Evolutionary conservation across 108 stramenopile genomes (phyloP).

Genomic region (Schizochytrium sp.): DNA sequence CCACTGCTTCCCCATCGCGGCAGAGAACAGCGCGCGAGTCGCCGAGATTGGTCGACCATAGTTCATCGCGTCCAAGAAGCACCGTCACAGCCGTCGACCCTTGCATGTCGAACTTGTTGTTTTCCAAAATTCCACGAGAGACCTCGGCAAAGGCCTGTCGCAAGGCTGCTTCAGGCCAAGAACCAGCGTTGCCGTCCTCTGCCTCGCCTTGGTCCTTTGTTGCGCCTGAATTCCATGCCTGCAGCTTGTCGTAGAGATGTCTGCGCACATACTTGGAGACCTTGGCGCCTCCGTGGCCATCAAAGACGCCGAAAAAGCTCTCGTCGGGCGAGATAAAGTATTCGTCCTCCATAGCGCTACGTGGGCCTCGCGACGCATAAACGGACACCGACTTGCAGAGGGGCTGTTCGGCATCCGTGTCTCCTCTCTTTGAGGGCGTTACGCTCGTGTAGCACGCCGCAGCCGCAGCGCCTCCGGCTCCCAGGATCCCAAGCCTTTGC

Average conservation of each 20-base stretch:
- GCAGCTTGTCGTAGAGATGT: conserved; percentile 62
- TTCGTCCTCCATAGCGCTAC: conserved; percentile 14
- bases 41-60: conserved; percentile 84
- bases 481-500: not conserved
- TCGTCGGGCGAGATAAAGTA: not conserved
- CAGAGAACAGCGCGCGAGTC: conserved; percentile 80
- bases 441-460: not conserved
- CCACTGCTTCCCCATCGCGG: conserved; percentile 32
- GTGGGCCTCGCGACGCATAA: not conserved
- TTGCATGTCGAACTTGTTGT: conserved; percentile 56
- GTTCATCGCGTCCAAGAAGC: conserved; percentile 63
- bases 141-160: conserved; percentile 33
- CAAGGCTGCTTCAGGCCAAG: conserved; percentile 67
- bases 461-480: not conserved
- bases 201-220: conserved; percentile 50
- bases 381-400: conserved; percentile 18
- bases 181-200: conserved; percentile 26
- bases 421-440: not conserved
- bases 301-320: conserved; percentile 19
- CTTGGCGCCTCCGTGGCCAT: conserved; percentile 23
- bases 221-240: not conserved
- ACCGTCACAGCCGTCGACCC: conserved; percentile 81
- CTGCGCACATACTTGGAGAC: conserved; percentile 50
- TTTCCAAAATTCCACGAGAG: conserved; percentile 68
- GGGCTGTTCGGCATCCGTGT: not conserved